A percentile compares a stretch with the other conserved stretches of the same genome.
phyloP scores from a whole-genome alignment of 2,329 filamentous ascomycete genomes.

The Aureobasidium sp. region DNA sequence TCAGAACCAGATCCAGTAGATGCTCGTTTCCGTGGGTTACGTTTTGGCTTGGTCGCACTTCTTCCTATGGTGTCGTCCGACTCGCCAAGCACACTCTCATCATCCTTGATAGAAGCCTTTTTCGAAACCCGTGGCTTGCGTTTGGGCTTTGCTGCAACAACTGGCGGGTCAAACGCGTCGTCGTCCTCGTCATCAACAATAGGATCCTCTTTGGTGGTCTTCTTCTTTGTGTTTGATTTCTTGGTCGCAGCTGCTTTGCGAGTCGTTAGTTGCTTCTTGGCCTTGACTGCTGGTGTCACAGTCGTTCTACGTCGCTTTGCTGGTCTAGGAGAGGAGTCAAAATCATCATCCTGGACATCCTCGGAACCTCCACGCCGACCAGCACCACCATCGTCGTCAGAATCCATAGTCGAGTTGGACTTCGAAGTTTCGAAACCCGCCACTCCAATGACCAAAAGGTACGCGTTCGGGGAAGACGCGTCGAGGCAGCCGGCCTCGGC shows the following conservation, averaged over 20 bases:
- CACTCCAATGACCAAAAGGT: background rate
- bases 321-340: slow-evolving; percentile 26
- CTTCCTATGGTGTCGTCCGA: slow-evolving; percentile 12
- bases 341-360: slow-evolving; percentile 16
- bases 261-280: slow-evolving; percentile 15
- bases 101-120: background rate
- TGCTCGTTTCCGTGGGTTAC: background rate
- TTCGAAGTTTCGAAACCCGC: background rate
- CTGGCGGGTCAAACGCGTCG: slow-evolving; percentile 10
- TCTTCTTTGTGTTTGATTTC: slow-evolving; percentile 1
- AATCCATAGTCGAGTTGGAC: background rate
- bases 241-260: slow-evolving; percentile 5
- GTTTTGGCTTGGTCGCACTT: background rate
- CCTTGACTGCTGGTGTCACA: slow-evolving; percentile 18
- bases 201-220: background rate
- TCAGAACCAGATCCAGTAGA: background rate
- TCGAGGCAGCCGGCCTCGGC: background rate
- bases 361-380: background rate
- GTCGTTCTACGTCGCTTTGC: slow-evolving; percentile 22
- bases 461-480: slow-evolving; percentile 9
- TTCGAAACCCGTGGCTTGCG: background rate
- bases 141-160: slow-evolving; percentile 1
- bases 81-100: slow-evolving; percentile 21
- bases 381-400: background rate
- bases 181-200: slow-evolving; percentile 7